A percentile compares a stretch with the other conserved stretches of the same genome.
Conservation (phyloP, 768 basidiomycete species). For the Suillus subalutaceus region DNA sequence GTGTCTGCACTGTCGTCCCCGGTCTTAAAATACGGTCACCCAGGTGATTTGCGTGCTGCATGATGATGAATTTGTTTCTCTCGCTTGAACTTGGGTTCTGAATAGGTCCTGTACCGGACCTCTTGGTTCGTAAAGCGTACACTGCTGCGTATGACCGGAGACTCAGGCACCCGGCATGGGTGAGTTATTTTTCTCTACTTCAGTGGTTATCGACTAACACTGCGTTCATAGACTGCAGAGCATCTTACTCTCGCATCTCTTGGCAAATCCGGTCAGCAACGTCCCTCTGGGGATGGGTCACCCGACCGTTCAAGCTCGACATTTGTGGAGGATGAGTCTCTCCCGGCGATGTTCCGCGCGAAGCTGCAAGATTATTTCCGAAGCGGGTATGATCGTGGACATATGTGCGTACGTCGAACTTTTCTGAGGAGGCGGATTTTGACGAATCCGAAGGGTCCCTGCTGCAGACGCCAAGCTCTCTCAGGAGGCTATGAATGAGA, state of each 20-base stretch:
- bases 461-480: constrained; percentile 94
- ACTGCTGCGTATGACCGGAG: constrained; percentile 90
- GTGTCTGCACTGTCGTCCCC: constrained; percentile 29
- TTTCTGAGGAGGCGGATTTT: neutral
- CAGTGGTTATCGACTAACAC: neutral
- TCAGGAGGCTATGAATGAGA: constrained; percentile 96
- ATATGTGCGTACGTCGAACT: constrained; percentile 69
- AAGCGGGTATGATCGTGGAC: constrained; percentile 95
- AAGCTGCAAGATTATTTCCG: constrained; percentile 86
- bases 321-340: constrained; percentile 81
- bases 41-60: constrained; percentile 52
- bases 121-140: constrained; percentile 80
- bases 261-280: constrained; percentile 45
- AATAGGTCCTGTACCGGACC: constrained; percentile 84
- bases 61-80: constrained; percentile 10
- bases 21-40: constrained; percentile 79
- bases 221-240: constrained; percentile 77
- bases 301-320: constrained; percentile 77
- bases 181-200: constrained; percentile 35
- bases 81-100: constrained; percentile 8
- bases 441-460: constrained; percentile 66
- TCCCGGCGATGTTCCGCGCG: constrained; percentile 81
- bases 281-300: constrained; percentile 36
- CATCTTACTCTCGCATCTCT: constrained; percentile 85
- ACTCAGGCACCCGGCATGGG: constrained; percentile 93